phyloP scores from a whole-genome alignment of 495 filamentous ascomycete species.

The Podospora appendiculata region DNA sequence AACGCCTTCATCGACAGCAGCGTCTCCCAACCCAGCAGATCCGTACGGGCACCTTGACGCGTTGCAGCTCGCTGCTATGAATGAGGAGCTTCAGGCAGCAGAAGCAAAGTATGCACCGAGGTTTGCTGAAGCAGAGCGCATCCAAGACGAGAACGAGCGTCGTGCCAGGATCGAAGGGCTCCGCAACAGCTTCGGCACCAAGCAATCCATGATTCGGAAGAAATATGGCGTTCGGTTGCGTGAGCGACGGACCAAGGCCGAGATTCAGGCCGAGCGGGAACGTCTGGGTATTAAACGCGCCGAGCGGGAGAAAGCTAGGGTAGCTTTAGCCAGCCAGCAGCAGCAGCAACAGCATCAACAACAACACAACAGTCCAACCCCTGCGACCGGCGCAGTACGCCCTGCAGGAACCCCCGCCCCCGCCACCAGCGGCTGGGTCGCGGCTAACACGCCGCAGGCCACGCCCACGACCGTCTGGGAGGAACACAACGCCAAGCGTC shows the following conservation, averaged over 20 bases:
- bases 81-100: constrained; percentile 29
- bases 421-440: constrained; percentile 17
- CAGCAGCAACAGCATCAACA: not conserved
- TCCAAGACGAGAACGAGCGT: constrained; percentile 24
- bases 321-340: not conserved
- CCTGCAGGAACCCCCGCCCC: not conserved
- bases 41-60: constrained; percentile 32
- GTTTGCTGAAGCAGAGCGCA: constrained; percentile 29
- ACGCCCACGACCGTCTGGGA: constrained; percentile 7
- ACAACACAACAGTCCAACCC: not conserved
- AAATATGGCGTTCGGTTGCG: constrained; percentile 42
- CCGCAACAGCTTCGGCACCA: constrained; percentile 38
- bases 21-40: constrained; percentile 16
- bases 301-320: constrained; percentile 10
- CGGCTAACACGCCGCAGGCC: constrained; percentile 19
- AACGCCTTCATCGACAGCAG: not conserved
- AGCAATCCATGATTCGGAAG: constrained; percentile 41
- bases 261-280: constrained; percentile 32
- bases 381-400: not conserved
- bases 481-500: constrained; percentile 24
- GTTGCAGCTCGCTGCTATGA: constrained; percentile 14
- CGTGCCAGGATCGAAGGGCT: constrained; percentile 30
- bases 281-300: constrained; percentile 26
- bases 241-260: constrained; percentile 32
- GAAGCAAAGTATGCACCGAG: constrained; percentile 29